These are phyloP conservation scores for Phytophthora capsici DNA, from an alignment of 352 stramenopile species.

Conservation along the genomic window DNA sequence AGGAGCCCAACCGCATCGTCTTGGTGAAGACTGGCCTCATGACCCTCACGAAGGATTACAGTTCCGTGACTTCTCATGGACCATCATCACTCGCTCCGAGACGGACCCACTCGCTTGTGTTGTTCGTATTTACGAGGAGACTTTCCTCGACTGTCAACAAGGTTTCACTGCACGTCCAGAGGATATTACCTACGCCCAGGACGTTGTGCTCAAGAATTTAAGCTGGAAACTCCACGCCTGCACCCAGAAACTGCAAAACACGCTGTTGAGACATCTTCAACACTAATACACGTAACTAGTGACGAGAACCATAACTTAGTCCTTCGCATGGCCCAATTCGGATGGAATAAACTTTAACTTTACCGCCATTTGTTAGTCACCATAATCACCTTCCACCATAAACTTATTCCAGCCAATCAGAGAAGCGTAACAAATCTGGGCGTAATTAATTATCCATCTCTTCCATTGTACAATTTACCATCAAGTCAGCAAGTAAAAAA, in stretches of 20 bases:
- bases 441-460: too few species aligned
- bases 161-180: slow-evolving; percentile 7
- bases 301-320: too few species aligned
- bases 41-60: slow-evolving; percentile 27
- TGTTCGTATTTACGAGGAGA: slow-evolving; percentile 25
- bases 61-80: slow-evolving; percentile 25
- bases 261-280: neutral
- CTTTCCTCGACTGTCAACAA: slow-evolving; percentile 21
- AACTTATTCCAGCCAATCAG: slow-evolving; percentile 8
- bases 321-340: too few species aligned
- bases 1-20: slow-evolving; percentile 35
- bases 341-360: neutral
- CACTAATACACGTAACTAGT: too few species aligned
- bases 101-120: slow-evolving; percentile 19
- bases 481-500: too few species aligned
- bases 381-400: slow-evolving; percentile 11
- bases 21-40: slow-evolving; percentile 26
- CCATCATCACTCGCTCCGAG: slow-evolving; percentile 25
- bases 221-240: slow-evolving; percentile 21
- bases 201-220: slow-evolving; percentile 13
- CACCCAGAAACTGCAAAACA: slow-evolving; percentile 11
- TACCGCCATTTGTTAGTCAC: neutral
- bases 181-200: slow-evolving; percentile 21
- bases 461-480: slow-evolving; percentile 14
- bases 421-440: too few species aligned